Conservation (phyloP, 139 green algal genomes). For the Auxenochlorella pyrenoidosa region DNA sequence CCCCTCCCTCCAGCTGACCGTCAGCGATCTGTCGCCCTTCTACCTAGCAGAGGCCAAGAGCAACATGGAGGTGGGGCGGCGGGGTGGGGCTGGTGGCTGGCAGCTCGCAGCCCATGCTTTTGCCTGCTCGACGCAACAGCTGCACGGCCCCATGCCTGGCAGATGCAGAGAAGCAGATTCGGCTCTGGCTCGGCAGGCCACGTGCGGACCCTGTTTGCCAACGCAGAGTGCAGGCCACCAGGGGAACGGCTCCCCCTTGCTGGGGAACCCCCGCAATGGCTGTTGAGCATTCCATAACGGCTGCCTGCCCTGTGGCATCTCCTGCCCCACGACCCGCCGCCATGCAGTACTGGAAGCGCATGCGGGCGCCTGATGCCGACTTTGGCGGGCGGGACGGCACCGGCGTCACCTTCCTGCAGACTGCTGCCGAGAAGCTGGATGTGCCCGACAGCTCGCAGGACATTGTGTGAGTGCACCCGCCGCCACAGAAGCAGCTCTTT, state of each 20-base stretch:
- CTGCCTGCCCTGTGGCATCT: no score
- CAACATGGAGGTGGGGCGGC: slow-evolving; percentile 46
- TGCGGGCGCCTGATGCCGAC: slow-evolving; percentile 31
- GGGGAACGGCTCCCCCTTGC: no score
- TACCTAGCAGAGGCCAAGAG: slow-evolving; percentile 80
- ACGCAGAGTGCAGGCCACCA: no score
- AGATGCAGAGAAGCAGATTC: no score
- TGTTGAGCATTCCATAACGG: no score
- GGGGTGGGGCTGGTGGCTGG: background rate
- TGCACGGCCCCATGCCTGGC: no score
- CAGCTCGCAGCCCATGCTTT: no score
- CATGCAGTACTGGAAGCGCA: slow-evolving; percentile 63
- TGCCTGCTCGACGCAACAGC: no score
- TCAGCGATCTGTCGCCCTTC: slow-evolving; percentile 83
- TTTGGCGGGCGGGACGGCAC: slow-evolving; percentile 59
- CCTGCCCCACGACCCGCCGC: background rate
- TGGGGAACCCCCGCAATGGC: no score
- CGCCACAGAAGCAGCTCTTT: background rate
- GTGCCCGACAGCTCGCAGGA: slow-evolving; percentile 69
- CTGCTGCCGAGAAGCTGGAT: slow-evolving; percentile 72
- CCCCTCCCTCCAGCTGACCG: slow-evolving; percentile 60
- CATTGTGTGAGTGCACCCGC: slow-evolving; percentile 50
- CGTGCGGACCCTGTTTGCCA: no score
- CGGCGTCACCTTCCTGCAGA: slow-evolving; percentile 63
- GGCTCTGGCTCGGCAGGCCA: no score